These are phyloP conservation scores for Parietichytrium sp. DNA, from an alignment of 108 stramenopile species.

Conservation along the genomic window DNA sequence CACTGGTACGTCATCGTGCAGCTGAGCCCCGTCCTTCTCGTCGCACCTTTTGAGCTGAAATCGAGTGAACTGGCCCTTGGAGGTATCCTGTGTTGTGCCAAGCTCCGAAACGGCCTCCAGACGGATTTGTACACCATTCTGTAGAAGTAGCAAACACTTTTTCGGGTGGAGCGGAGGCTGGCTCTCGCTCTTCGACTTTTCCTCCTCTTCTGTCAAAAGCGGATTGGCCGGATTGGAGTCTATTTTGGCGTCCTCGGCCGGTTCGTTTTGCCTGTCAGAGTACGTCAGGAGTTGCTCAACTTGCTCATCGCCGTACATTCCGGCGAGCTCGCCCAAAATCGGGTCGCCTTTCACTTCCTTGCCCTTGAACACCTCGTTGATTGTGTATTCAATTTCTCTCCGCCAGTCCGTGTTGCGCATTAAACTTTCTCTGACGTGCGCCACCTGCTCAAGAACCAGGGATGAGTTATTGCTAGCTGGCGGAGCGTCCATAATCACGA, in stretches of 20 bases:
- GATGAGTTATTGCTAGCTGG: neutral
- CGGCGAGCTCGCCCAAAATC: slow-evolving; percentile 9
- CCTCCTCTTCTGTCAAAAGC: neutral
- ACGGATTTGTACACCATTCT: neutral
- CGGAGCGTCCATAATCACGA: slow-evolving; percentile 70
- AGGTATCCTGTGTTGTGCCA: neutral
- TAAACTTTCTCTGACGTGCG: neutral
- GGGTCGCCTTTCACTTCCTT: slow-evolving; percentile 1
- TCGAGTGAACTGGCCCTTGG: neutral
- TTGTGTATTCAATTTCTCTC: neutral
- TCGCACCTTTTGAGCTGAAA: no score
- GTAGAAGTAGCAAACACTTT: neutral
- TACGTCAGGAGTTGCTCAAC: slow-evolving; percentile 1
- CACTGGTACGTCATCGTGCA: no score
- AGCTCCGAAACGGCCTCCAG: neutral
- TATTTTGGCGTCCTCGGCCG: neutral
- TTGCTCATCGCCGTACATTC: slow-evolving; percentile 4
- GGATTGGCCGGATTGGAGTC: no score
- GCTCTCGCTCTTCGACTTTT: neutral
- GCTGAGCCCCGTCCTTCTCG: no score
- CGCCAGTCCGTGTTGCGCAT: slow-evolving; percentile 17
- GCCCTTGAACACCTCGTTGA: neutral
- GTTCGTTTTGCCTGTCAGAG: neutral
- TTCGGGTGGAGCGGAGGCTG: neutral
- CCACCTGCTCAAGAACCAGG: slow-evolving; percentile 26